Conservation (phyloP, 2,329 filamentous ascomycete species). For the Venturia pyrina region DNA sequence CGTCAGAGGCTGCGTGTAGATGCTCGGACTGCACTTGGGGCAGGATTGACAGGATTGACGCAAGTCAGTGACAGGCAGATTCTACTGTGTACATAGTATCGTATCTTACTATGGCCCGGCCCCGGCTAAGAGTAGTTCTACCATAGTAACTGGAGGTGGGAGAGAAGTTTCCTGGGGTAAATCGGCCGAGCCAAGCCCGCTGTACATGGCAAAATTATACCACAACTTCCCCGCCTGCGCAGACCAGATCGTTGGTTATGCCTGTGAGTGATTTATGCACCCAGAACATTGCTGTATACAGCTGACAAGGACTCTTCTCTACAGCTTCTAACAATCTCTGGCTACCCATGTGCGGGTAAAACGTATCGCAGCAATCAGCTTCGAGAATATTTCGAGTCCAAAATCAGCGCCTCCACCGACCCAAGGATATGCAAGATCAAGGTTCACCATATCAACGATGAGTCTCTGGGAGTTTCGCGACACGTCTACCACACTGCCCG, state of each 20-base stretch:
- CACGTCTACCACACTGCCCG: conserved; percentile 67
- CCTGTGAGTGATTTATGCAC: background rate
- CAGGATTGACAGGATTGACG: background rate
- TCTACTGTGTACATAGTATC: too few species aligned
- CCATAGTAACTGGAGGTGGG: background rate
- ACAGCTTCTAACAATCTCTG: conserved; percentile 52
- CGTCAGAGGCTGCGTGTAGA: background rate
- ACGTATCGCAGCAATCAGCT: conserved; percentile 55
- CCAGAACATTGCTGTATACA: background rate
- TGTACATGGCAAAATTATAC: background rate
- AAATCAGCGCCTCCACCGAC: conserved; percentile 31
- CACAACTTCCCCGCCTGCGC: background rate
- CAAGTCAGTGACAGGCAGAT: too few species aligned
- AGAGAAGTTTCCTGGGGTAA: background rate
- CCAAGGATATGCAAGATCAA: conserved; percentile 43
- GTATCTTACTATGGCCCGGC: too few species aligned
- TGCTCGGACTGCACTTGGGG: background rate
- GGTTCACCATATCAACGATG: conserved; percentile 65
- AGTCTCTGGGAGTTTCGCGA: conserved; percentile 58
- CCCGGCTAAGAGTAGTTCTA: too few species aligned
- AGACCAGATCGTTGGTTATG: background rate
- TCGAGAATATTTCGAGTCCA: conserved; percentile 47
- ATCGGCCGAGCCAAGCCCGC: background rate
- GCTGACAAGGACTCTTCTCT: background rate
- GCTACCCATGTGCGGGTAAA: conserved; percentile 54